Percentiles rank a stretch among this genome's conserved stretches.
phyloP scores from a whole-genome alignment of 2,329 filamentous ascomycete genomes.

The Monosporascus sp. region DNA sequence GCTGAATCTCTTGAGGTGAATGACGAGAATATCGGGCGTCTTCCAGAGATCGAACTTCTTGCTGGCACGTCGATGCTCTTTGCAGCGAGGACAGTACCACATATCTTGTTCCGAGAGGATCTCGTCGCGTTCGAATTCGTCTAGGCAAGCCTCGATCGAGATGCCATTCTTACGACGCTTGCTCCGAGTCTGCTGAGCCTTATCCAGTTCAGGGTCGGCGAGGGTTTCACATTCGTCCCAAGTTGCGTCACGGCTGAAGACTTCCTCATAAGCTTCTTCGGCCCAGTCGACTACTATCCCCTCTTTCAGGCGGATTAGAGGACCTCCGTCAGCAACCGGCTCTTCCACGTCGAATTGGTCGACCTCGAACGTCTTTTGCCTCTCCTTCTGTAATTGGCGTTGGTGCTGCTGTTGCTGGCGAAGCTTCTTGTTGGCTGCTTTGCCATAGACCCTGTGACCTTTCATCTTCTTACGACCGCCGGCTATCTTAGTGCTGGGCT shows the following conservation, averaged over 20 bases:
- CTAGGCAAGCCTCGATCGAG: conserved; percentile 81
- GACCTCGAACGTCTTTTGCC: conserved; percentile 11
- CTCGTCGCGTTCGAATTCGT: conserved; percentile 92
- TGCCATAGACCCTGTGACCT: conserved; percentile 39
- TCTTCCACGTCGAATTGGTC: conserved; percentile 30
- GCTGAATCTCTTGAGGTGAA: conserved; percentile 94
- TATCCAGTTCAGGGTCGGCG: conserved; percentile 60
- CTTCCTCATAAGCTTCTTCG: conserved; percentile 59
- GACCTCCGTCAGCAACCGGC: conserved; percentile 42
- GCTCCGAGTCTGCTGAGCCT: conserved; percentile 56
- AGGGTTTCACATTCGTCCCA: conserved; percentile 48
- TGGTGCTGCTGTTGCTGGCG: conserved; percentile 22
- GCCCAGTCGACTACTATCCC: conserved; percentile 85
- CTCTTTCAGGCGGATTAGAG: conserved; percentile 75
- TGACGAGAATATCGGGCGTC: conserved; percentile 86
- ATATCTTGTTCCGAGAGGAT: conserved; percentile 91
- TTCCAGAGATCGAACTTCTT: conserved; percentile 99
- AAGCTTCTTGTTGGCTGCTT: conserved; percentile 40
- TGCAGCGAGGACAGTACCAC: conserved; percentile 96
- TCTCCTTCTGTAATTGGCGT: conserved; percentile 26
- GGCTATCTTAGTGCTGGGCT: conserved; percentile 10
- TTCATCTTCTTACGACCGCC: conserved; percentile 45
- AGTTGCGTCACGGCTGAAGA: conserved; percentile 62
- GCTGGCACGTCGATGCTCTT: conserved; percentile 83
- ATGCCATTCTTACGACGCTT: conserved; percentile 70